Evolutionary conservation across 1,284 basidiomycete species (phyloP).

Genomic region (Prillingera fragicola): DNA sequence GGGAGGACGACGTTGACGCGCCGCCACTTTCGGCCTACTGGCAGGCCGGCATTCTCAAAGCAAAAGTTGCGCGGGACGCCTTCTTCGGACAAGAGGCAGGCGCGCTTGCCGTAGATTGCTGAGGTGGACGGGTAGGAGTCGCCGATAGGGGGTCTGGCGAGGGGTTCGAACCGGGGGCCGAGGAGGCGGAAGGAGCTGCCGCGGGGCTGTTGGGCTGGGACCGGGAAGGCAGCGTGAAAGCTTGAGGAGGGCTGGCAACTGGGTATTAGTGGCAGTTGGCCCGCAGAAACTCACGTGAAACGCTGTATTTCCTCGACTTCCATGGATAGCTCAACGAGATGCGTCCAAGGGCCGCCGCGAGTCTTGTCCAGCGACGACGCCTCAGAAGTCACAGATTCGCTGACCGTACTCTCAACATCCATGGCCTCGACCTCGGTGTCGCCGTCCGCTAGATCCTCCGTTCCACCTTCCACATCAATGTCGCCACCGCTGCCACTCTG

Average conservation of each 20-base stretch:
- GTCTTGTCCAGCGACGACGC: too few species aligned
- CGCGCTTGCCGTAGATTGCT: conserved; percentile 1
- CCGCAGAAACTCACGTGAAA: conserved; percentile 25
- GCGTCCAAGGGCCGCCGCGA: neutral
- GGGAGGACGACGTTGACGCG: conserved; percentile 42
- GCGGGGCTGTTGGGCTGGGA: conserved; percentile 34
- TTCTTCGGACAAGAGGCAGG: conserved; percentile 33
- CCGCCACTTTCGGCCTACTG: conserved; percentile 31
- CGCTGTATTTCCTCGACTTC: conserved; percentile 42
- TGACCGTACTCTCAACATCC: too few species aligned
- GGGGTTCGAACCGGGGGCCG: conserved; percentile 11
- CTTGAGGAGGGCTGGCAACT: conserved; percentile 26
- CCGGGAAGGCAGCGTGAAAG: conserved; percentile 26
- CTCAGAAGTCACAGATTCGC: too few species aligned
- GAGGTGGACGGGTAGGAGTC: neutral
- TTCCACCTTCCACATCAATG: too few species aligned
- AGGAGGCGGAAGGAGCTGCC: conserved; percentile 25
- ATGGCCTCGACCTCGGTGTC: too few species aligned
- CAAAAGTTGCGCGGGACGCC: conserved; percentile 37
- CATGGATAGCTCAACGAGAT: conserved; percentile 41
- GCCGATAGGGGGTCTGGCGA: conserved; percentile 12
- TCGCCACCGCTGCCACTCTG: too few species aligned
- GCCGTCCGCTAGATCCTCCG: too few species aligned
- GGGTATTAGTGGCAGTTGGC: neutral
- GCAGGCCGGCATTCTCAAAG: conserved; percentile 36